Base-by-base conservation (phyloP, 352 stramenopile species). In the Globisporangium orthogonon region DNA sequence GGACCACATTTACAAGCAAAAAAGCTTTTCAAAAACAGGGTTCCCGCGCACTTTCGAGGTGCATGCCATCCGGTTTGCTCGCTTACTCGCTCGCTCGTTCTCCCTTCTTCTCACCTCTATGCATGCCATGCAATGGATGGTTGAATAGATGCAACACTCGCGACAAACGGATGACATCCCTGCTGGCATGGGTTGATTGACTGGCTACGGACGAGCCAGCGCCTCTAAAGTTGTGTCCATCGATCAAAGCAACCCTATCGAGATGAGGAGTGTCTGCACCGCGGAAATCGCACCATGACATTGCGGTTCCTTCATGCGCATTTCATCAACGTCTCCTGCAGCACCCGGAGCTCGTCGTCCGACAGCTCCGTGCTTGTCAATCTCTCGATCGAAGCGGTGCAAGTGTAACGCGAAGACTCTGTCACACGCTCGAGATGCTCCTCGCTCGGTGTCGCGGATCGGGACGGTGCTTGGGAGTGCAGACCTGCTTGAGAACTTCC, bases 291-390 rank as follows among this genome's bases (percentile, higher is more conserved):
- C 14, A 14, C 5, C 47, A 18, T 18, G 6, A 39, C 4, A 4
- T 10, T 23, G 29, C 7, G 1, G 7, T 23, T 7, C 11, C 46
- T 10, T 51, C 29, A 51, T 13, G 2, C 31, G 7, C 33, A 54
- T 31, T 54, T 50, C 58, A 51, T n/a, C 9, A 75, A 56, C n/a
- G 68, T 69, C 17, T 70, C 61, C 5, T 66, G 50, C 9, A 73
- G 54, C 23, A 76, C 52, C 9, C 52, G 56, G 28, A 62, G 48
- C 59, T 76, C 65, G 9, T 73, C 68, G 11, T 33, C 50, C 18
- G 64, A 71, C 40, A 73, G 30, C 40, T 64, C 56, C 3, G 39
- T 52, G 43, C 43, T 45, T 49, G 33, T 29, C 23, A 28, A 14
- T 49, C n/a, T 4, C 17, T 3, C 44, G 18, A 5, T 31, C 7